These are phyloP conservation scores for Cantharellus anzutake DNA, from an alignment of 768 basidiomycete species.

Conservation along the genomic window DNA sequence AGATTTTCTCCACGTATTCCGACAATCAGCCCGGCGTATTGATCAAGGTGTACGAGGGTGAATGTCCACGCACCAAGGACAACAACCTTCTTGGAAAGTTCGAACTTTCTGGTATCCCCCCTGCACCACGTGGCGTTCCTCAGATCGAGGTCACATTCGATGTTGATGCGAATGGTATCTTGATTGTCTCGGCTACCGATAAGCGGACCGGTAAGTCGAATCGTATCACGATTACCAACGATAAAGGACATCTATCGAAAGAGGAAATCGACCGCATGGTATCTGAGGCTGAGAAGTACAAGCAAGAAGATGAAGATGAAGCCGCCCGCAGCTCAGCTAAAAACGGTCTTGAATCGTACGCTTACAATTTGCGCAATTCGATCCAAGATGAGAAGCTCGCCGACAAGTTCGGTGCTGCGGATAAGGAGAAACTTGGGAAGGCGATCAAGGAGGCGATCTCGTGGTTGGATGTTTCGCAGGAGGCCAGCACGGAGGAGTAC, in stretches of 20 bases:
- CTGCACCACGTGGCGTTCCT: conserved; percentile 26
- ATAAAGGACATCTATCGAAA: conserved; percentile 30
- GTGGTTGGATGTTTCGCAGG: conserved; percentile 21
- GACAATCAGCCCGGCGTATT: conserved; percentile 33
- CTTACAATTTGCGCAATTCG: conserved; percentile 27
- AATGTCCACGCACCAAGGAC: conserved; percentile 28
- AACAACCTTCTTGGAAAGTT: conserved; percentile 30
- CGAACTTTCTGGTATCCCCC: conserved; percentile 28
- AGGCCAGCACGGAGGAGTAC: conserved; percentile 26
- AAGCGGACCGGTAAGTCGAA: conserved; percentile 24
- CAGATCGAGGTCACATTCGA: conserved; percentile 30
- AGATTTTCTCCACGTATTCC: conserved; percentile 32
- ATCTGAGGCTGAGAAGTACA: conserved; percentile 29
- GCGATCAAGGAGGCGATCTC: conserved; percentile 22
- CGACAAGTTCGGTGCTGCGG: conserved; percentile 20
- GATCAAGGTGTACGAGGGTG: conserved; percentile 30
- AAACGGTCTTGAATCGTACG: conserved; percentile 28
- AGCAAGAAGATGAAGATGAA: conserved; percentile 59
- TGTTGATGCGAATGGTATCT: conserved; percentile 33
- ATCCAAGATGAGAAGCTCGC: conserved; percentile 21
- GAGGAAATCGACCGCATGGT: conserved; percentile 42
- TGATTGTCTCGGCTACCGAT: conserved; percentile 22
- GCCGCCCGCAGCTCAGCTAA: conserved; percentile 19
- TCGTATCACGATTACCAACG: conserved; percentile 26
- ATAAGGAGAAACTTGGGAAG: conserved; percentile 19